Evolutionary conservation across 202 grass and related monocot species (phyloP).

Genomic region (Cymbopogon flexuosus): DNA sequence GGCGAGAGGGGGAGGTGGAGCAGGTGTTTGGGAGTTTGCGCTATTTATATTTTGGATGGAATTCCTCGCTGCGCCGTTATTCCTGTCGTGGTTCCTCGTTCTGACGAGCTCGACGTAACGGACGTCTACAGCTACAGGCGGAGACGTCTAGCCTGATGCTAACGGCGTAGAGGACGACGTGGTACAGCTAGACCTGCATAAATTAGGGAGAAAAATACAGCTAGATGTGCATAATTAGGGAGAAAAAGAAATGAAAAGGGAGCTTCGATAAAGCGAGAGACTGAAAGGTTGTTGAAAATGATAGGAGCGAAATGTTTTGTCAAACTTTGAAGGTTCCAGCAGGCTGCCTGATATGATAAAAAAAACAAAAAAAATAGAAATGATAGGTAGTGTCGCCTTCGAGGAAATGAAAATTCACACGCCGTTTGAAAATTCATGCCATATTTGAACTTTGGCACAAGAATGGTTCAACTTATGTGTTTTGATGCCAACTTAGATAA

Average conservation of each 20-base stretch:
- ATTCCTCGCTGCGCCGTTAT: not conserved
- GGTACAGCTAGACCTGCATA: not conserved
- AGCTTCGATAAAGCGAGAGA: not conserved
- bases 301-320: not conserved
- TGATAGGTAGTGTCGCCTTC: not conserved
- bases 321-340: conserved; percentile 15
- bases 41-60: conserved; percentile 27
- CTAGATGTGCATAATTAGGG: not conserved
- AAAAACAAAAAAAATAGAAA: not conserved
- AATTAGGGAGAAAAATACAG: not conserved
- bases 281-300: conserved; percentile 2
- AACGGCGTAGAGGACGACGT: not conserved
- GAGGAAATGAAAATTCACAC: not conserved
- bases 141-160: not conserved
- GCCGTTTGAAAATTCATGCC: not conserved
- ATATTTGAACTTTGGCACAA: not conserved
- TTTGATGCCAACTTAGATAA: not conserved
- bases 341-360: not conserved
- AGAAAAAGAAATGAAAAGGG: not conserved
- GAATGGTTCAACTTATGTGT: not conserved
- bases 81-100: conserved; percentile 2
- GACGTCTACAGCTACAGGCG: not conserved
- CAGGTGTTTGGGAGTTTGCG: conserved; percentile 26
- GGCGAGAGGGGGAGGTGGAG: not conserved
- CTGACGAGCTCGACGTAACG: not conserved